These are phyloP conservation scores for Meyerozyma sp. DNA, from an alignment of 1,139 yeast species.

Conservation along the genomic window DNA sequence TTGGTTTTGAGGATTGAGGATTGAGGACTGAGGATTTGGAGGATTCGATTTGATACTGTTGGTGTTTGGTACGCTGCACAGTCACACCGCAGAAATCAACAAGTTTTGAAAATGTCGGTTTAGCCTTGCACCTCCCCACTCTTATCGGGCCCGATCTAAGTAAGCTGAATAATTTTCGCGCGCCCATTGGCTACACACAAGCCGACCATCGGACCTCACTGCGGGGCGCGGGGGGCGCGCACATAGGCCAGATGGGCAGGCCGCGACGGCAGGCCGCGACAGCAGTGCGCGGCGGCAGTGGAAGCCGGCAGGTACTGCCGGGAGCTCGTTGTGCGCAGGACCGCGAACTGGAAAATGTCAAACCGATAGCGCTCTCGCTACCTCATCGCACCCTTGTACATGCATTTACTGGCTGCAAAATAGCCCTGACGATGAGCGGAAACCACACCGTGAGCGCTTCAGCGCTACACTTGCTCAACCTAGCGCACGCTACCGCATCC, in stretches of 20 bases:
- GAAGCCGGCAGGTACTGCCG: too few species aligned
- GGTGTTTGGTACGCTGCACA: too few species aligned
- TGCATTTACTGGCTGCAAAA: constrained; percentile 1
- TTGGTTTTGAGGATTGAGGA: too few species aligned
- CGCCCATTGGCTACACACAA: not conserved
- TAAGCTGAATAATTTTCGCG: constrained; percentile 1
- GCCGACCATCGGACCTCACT: not conserved
- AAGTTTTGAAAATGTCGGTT: not conserved
- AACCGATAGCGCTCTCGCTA: not conserved
- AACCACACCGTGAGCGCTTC: not conserved
- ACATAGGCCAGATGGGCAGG: too few species aligned
- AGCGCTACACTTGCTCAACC: not conserved
- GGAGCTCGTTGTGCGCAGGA: too few species aligned
- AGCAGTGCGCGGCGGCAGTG: too few species aligned
- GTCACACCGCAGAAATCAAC: not conserved
- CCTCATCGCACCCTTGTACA: not conserved
- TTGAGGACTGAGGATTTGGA: too few species aligned
- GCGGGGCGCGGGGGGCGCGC: not conserved
- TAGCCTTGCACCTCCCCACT: not conserved
- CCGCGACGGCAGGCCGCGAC: too few species aligned
- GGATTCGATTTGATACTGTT: too few species aligned
- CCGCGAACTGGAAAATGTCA: not conserved
- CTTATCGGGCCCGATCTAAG: not conserved
- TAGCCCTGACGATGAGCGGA: not conserved
- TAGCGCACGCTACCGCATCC: not conserved